These are phyloP conservation scores for Populus nigra DNA, from an alignment of 345 rosid species.

Conservation along the genomic window DNA sequence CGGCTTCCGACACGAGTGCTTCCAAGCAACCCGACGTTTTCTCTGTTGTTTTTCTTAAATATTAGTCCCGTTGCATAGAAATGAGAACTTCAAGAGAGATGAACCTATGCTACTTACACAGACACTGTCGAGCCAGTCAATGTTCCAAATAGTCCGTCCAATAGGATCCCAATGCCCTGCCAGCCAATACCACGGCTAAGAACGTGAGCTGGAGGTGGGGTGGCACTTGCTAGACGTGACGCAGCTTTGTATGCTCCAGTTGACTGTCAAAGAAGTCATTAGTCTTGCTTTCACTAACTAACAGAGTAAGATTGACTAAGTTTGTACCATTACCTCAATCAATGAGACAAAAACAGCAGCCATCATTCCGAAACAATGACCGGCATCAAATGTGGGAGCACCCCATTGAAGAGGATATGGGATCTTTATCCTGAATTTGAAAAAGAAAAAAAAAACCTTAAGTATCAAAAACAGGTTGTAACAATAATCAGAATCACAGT, in stretches of 20 bases:
- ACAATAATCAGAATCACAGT: too few species aligned
- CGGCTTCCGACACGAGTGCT: slow-evolving; percentile 98
- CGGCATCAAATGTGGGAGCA: slow-evolving; percentile 97
- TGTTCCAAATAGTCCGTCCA: slow-evolving; percentile 85
- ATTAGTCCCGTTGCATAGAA: slow-evolving; percentile 15
- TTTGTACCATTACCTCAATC: slow-evolving; percentile 58
- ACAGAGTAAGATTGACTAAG: background rate
- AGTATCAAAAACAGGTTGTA: too few species aligned
- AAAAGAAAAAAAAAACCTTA: background rate
- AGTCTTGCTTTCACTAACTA: background rate
- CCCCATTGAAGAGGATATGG: slow-evolving; percentile 99
- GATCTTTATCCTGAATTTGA: slow-evolving; percentile 70
- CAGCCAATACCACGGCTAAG: slow-evolving; percentile 99
- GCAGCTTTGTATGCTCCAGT: slow-evolving; percentile 98
- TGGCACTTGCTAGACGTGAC: slow-evolving; percentile 92
- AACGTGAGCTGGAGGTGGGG: slow-evolving; percentile 97
- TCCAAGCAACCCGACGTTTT: slow-evolving; percentile 91
- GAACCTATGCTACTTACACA: slow-evolving; percentile 50
- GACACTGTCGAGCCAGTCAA: slow-evolving; percentile 79
- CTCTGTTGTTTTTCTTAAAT: slow-evolving; percentile 43
- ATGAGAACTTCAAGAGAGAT: slow-evolving; percentile 8
- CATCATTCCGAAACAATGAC: slow-evolving; percentile 98
- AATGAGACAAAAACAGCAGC: slow-evolving; percentile 91
- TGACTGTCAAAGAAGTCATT: slow-evolving; percentile 46
- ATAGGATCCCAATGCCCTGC: slow-evolving; percentile 96